phyloP scores from a whole-genome alignment of 192 early-diverging fungal species.

The Gamsiella multidivaricata region DNA sequence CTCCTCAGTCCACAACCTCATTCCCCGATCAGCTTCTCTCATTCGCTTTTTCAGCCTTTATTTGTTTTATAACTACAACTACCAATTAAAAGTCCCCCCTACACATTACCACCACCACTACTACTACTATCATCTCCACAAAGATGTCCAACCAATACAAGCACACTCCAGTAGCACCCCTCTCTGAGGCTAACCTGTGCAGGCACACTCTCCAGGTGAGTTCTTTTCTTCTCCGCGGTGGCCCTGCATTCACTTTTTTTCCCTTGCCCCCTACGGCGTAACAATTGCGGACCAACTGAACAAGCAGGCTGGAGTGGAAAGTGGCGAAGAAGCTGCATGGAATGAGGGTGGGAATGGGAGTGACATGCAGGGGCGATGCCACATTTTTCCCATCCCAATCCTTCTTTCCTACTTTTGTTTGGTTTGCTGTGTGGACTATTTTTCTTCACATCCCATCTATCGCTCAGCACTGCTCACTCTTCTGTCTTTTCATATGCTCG shows the following conservation, averaged over 20 bases:
- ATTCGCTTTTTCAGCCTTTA: not conserved
- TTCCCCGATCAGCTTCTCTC: not conserved
- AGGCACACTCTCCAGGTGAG: slow-evolving; percentile 47
- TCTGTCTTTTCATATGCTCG: not conserved
- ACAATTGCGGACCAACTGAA: no score
- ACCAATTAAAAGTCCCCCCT: not conserved
- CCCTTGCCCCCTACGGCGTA: not conserved
- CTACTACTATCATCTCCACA: slow-evolving; percentile 5
- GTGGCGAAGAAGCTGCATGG: no score
- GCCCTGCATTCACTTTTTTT: not conserved
- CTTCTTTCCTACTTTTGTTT: not conserved
- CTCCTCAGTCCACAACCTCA: not conserved
- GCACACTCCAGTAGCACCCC: slow-evolving; percentile 20
- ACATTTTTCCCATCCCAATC: not conserved
- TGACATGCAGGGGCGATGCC: no score
- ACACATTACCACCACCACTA: no score
- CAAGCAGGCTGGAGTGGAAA: no score
- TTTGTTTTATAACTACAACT: no score
- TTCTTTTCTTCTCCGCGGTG: not conserved
- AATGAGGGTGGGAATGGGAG: no score
- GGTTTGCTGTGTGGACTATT: no score
- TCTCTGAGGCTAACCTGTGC: slow-evolving; percentile 44
- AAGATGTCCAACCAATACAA: slow-evolving; percentile 30
- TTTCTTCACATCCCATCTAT: not conserved
- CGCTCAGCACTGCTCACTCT: not conserved